These are phyloP conservation scores for Eucalyptus virginea DNA, from an alignment of 345 rosid genomes.

Conservation along the genomic window DNA sequence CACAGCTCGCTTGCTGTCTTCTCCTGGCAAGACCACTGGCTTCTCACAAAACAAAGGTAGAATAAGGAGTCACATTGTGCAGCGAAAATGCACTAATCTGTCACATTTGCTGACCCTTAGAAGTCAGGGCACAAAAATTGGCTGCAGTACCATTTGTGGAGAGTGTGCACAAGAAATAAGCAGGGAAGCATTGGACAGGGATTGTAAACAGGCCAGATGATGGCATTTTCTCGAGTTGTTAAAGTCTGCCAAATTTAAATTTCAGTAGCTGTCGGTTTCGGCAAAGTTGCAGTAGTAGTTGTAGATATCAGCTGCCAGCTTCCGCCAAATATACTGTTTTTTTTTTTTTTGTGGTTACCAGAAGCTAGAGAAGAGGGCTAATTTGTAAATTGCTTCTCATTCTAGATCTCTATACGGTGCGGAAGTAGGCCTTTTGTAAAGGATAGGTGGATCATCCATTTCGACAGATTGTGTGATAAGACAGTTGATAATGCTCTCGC, in stretches of 20 bases:
- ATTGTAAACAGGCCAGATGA: neutral
- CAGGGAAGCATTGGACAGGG: conserved; percentile 56
- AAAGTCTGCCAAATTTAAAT: neutral
- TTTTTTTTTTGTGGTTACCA: neutral
- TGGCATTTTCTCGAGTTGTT: neutral
- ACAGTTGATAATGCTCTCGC: neutral
- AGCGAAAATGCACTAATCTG: conserved; percentile 69
- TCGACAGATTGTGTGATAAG: neutral
- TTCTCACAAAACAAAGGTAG: conserved; percentile 17
- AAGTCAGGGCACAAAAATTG: conserved; percentile 74
- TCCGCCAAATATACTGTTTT: neutral
- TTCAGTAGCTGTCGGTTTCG: neutral
- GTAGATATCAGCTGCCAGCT: neutral
- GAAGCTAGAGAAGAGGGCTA: neutral
- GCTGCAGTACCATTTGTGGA: conserved; percentile 82
- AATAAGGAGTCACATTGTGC: conserved; percentile 37
- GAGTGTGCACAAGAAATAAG: conserved; percentile 80
- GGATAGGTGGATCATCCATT: neutral
- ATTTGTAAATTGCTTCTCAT: neutral
- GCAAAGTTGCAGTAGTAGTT: neutral
- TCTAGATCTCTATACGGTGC: neutral
- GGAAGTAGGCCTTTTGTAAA: neutral
- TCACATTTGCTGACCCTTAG: conserved; percentile 84
- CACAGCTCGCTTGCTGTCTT: conserved; percentile 2
- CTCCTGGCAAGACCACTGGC: conserved; percentile 4